These are phyloP conservation scores for Pseudocercospora macadamiae DNA, from an alignment of 2,329 filamentous ascomycete genomes.

Conservation along the genomic window DNA sequence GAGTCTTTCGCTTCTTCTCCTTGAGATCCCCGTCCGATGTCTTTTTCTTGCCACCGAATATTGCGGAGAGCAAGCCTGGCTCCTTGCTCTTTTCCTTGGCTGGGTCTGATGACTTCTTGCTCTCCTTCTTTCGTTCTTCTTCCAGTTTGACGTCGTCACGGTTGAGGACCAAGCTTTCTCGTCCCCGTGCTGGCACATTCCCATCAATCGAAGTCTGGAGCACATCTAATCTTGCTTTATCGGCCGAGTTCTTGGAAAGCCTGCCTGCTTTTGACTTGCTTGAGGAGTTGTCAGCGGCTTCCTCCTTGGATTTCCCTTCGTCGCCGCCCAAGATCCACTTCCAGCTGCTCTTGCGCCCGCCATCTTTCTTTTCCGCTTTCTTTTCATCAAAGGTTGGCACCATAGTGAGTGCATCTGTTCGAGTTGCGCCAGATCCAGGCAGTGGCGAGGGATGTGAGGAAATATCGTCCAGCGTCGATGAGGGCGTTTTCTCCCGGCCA, in stretches of 20 bases:
- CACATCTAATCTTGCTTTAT: slow-evolving; percentile 81
- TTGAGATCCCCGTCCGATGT: slow-evolving; percentile 67
- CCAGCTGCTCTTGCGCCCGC: slow-evolving; percentile 76
- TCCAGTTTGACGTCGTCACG: slow-evolving; percentile 75
- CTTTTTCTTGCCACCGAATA: slow-evolving; percentile 84
- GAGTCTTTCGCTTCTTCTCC: slow-evolving; percentile 68
- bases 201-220: slow-evolving; percentile 84
- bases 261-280: slow-evolving; percentile 49
- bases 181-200: slow-evolving; percentile 53
- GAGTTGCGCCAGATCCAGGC: slow-evolving; percentile 65
- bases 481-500: slow-evolving; percentile 38
- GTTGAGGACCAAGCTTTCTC: slow-evolving; percentile 84
- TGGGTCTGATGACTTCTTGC: slow-evolving; percentile 66
- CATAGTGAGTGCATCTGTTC: slow-evolving; percentile 77
- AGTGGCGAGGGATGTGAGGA: slow-evolving; percentile 68
- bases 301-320: slow-evolving; percentile 63
- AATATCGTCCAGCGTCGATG: slow-evolving; percentile 64
- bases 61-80: slow-evolving; percentile 80
- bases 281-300: slow-evolving; percentile 41
- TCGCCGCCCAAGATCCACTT: slow-evolving; percentile 72
- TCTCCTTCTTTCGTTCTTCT: slow-evolving; percentile 82
- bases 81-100: slow-evolving; percentile 83
- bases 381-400: slow-evolving; percentile 78
- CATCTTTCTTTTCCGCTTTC: slow-evolving; percentile 69
- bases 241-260: slow-evolving; percentile 64